Conservation (phyloP, 1,284 basidiomycete species). For the Microbotryomycetes sp. region DNA sequence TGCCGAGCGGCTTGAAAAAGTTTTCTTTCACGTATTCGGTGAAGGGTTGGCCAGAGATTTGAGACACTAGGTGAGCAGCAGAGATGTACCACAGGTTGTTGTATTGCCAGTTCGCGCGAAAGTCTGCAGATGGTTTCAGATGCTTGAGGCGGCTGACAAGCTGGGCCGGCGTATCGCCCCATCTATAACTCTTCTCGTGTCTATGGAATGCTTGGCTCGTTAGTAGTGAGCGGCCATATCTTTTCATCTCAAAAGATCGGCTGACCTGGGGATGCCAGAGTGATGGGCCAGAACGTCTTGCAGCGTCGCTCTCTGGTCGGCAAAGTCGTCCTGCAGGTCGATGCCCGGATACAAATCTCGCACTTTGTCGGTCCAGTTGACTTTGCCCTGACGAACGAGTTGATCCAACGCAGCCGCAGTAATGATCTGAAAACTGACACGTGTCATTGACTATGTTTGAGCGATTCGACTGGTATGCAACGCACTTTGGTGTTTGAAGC, state of each 20-base stretch:
- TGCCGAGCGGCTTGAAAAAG: slow-evolving; percentile 46
- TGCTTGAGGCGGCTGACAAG: slow-evolving; percentile 39
- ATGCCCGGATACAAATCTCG: slow-evolving; percentile 42
- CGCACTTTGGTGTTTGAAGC: slow-evolving; percentile 2
- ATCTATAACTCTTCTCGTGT: neutral
- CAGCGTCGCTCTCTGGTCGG: slow-evolving; percentile 40
- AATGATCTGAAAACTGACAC: slow-evolving; percentile 44
- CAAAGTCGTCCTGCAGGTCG: slow-evolving; percentile 42
- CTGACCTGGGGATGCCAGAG: slow-evolving; percentile 43
- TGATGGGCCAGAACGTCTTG: slow-evolving; percentile 44
- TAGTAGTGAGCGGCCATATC: neutral
- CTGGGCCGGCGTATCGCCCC: slow-evolving; percentile 37
- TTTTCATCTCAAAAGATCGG: neutral
- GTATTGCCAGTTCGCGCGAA: slow-evolving; percentile 45
- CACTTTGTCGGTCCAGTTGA: slow-evolving; percentile 43
- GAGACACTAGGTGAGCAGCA: slow-evolving; percentile 40
- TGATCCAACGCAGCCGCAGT: slow-evolving; percentile 44
- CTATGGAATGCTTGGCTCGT: neutral
- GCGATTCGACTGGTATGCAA: too few species aligned
- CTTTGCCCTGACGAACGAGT: slow-evolving; percentile 41
- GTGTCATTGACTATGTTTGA: neutral
- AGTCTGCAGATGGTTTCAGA: slow-evolving; percentile 43
- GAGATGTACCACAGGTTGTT: slow-evolving; percentile 43
- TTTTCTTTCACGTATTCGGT: slow-evolving; percentile 45
- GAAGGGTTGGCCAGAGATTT: slow-evolving; percentile 40